Evolutionary conservation across 768 basidiomycete genomes (phyloP), one percentile per base, ranked within the genome.

Genomic region (Cystofilobasidium macerans): DNA sequence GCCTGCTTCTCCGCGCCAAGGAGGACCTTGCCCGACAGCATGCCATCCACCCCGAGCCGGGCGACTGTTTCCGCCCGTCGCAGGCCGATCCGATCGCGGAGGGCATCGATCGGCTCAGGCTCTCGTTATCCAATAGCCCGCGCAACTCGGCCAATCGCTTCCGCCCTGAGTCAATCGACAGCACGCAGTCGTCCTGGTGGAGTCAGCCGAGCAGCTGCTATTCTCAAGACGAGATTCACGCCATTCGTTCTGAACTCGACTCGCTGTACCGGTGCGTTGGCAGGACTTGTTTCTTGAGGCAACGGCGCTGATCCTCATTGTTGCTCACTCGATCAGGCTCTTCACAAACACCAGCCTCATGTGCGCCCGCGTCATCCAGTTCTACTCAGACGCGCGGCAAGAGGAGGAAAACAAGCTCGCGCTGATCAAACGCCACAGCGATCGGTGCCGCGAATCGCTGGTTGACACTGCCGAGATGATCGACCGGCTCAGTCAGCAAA

Each of bases 261-360:
- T 28, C 28, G 14, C 51, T 54, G 2, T 54, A 54, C 51, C 4
- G 51, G 51, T 54, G 51, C 26, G 51, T 51, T 5, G 11, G 6
- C 48, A 5, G 48, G 5, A 2, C 13, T 4, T 4, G 24, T 26
- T 30, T 24, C 48, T 16, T 5, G 4, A 26, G 2, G 48, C 14
- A 51, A 5, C 5, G 4, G 42, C 4, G 28, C 48, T 26, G 48
- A 51, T 16, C 3, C 24, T 13, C 28, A 7, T 24, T 26, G 3
- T 24, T 16, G 13, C 48, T 24, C 8, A 43, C 9, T 51, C 9
- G 24, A 1, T 51, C 48, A 64, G 63, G 33, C 16, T 64, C 32
- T 64, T 64, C n/a, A 43, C 36, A 9, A 54, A 64, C 56, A 57
- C 63, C 6, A n/a, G 42, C 12, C 63, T 57, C 40, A 64, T 64